Evolutionary conservation across 2,329 filamentous ascomycete genomes (phyloP).

Genomic region (Aureobasidium sp.): DNA sequence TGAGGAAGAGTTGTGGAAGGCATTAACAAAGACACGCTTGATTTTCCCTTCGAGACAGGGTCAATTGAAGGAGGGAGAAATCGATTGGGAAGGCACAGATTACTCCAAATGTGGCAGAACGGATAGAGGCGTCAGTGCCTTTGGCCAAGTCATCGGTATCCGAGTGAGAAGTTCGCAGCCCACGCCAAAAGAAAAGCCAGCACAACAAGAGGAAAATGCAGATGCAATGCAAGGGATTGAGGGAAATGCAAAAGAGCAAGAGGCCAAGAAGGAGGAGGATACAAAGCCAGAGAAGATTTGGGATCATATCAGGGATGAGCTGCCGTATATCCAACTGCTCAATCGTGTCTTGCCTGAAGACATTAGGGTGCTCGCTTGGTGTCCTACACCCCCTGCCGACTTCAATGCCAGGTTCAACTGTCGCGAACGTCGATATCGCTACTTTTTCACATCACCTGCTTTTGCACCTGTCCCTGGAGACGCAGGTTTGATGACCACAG

Average conservation of each 20-base stretch:
- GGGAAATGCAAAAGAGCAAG: slow-evolving; percentile 11
- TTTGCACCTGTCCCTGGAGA: slow-evolving; percentile 56
- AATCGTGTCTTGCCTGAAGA: slow-evolving; percentile 84
- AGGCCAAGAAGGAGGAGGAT: neutral
- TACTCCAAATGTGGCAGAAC: slow-evolving; percentile 95
- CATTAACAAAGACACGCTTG: slow-evolving; percentile 69
- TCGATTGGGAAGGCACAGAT: slow-evolving; percentile 77
- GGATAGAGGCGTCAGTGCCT: slow-evolving; percentile 88
- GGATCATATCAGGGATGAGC: slow-evolving; percentile 68
- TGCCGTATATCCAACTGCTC: slow-evolving; percentile 73
- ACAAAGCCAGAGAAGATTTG: slow-evolving; percentile 29
- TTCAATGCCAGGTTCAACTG: slow-evolving; percentile 94
- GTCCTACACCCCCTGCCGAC: slow-evolving; percentile 64
- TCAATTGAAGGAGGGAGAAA: slow-evolving; percentile 33
- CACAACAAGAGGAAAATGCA: slow-evolving; percentile 12
- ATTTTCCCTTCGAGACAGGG: slow-evolving; percentile 56
- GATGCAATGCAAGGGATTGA: slow-evolving; percentile 14
- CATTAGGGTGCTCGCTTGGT: slow-evolving; percentile 90
- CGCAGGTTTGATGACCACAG: slow-evolving; percentile 19
- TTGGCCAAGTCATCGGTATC: slow-evolving; percentile 87
- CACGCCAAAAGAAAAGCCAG: slow-evolving; percentile 15
- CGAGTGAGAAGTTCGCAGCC: slow-evolving; percentile 73
- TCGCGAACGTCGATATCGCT: slow-evolving; percentile 82
- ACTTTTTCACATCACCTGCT: slow-evolving; percentile 95
- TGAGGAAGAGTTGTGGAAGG: slow-evolving; percentile 91